Percentiles rank a stretch among this genome's conserved stretches.
Conservation (phyloP, 106 monocot genomes). For the Agapanthus africanus region DNA sequence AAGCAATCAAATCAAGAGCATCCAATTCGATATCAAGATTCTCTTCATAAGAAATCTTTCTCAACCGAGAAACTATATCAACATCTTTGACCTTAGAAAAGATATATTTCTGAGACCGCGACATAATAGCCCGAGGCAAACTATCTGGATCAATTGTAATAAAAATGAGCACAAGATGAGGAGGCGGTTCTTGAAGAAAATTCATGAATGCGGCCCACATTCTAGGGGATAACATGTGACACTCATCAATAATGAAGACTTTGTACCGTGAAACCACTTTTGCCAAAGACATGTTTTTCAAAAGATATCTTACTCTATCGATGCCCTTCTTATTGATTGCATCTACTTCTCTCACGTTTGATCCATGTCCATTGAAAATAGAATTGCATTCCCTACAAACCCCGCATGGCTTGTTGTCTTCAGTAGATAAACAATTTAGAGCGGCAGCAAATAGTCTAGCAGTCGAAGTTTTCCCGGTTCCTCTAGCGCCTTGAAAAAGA, state of each 20-base stretch:
- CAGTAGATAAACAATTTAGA: conserved; percentile 53
- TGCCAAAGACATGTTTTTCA: conserved; percentile 32
- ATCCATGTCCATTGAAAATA: conserved; percentile 33
- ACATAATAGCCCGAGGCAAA: conserved; percentile 45
- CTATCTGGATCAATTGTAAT: conserved; percentile 47
- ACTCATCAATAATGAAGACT: conserved; percentile 57
- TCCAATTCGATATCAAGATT: conserved; percentile 52
- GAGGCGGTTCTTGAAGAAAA: conserved; percentile 50
- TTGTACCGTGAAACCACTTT: conserved; percentile 25
- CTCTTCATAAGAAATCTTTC: conserved; percentile 44
- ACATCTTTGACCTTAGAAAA: conserved; percentile 68
- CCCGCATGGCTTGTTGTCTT: conserved; percentile 52
- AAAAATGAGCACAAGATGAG: conserved; percentile 55
- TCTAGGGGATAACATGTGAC: conserved; percentile 51
- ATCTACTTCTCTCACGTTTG: conserved; percentile 38
- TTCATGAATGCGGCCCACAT: conserved; percentile 51
- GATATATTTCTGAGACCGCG: conserved; percentile 57
- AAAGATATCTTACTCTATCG: conserved; percentile 28
- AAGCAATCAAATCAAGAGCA: conserved; percentile 55
- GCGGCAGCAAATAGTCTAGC: conserved; percentile 67
- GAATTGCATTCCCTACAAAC: conserved; percentile 47
- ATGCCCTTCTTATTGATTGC: conserved; percentile 40
- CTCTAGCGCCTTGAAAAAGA: conserved; percentile 68
- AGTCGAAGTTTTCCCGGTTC: conserved; percentile 61
- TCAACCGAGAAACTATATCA: conserved; percentile 44